These are phyloP conservation scores for Tephrocybe sp. DNA, from an alignment of 768 basidiomycete species.

Conservation along the genomic window DNA sequence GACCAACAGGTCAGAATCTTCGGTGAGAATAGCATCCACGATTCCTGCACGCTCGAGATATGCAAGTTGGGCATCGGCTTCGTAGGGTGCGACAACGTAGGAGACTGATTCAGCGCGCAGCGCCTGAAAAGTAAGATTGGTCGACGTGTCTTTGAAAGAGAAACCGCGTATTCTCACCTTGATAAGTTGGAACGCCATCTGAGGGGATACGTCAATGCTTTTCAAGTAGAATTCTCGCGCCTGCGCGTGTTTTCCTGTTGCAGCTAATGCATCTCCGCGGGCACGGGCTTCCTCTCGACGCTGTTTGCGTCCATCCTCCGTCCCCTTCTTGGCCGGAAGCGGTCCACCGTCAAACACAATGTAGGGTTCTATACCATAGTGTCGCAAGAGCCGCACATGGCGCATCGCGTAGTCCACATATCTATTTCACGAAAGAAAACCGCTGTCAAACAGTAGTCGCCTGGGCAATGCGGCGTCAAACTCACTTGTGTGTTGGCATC, in stretches of 20 bases:
- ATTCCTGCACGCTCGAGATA: conserved; percentile 82
- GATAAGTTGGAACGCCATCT: conserved; percentile 97
- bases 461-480: conserved; percentile 11
- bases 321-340: conserved; percentile 90
- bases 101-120: conserved; percentile 74
- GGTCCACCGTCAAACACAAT: conserved; percentile 97
- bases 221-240: conserved; percentile 89
- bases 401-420: conserved; percentile 98
- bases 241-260: conserved; percentile 74
- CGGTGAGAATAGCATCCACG: conserved; percentile 91
- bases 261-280: conserved; percentile 66
- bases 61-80: conserved; percentile 96
- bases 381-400: conserved; percentile 78
- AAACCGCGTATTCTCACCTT: conserved; percentile 55
- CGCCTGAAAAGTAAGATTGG: conserved; percentile 51
- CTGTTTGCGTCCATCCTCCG: conserved; percentile 76
- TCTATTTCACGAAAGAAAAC: conserved; percentile 36
- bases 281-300: conserved; percentile 75
- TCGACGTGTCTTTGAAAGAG: neutral
- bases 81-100: conserved; percentile 96
- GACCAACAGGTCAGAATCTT: conserved; percentile 96
- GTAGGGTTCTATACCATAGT: conserved; percentile 84
- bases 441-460: neutral
- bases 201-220: conserved; percentile 91
- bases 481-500: conserved; percentile 79